Conservation (phyloP, 805 yeast species). For the Starmera quercuum region DNA sequence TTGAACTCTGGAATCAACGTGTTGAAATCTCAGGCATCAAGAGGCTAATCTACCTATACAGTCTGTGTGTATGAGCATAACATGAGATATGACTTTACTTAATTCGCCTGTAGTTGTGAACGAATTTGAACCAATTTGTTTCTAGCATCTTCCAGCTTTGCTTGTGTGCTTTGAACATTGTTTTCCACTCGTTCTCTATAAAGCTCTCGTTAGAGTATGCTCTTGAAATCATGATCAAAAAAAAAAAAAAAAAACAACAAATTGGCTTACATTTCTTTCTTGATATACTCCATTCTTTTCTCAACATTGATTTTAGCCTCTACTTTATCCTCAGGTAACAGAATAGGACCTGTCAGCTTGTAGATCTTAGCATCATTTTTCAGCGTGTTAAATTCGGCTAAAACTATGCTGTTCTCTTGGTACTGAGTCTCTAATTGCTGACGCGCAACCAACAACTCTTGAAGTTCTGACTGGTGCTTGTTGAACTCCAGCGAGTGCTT, state of each 20-base stretch:
- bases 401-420: slow-evolving; percentile 89
- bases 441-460: slow-evolving; percentile 58
- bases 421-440: slow-evolving; percentile 87
- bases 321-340: slow-evolving; percentile 76
- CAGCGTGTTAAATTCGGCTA: slow-evolving; percentile 64
- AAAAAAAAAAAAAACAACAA: neutral
- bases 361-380: slow-evolving; percentile 70
- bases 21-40: slow-evolving; percentile 58
- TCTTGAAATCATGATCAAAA: neutral
- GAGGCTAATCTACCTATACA: slow-evolving; percentile 34
- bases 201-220: slow-evolving; percentile 1
- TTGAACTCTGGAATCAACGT: slow-evolving; percentile 55
- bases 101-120: slow-evolving; percentile 15
- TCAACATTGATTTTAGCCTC: slow-evolving; percentile 83
- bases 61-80: slow-evolving; percentile 1
- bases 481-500: slow-evolving; percentile 40
- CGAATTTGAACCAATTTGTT: slow-evolving; percentile 42
- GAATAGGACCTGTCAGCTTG: slow-evolving; percentile 87
- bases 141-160: slow-evolving; percentile 51
- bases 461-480: slow-evolving; percentile 36
- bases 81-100: neutral
- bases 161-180: slow-evolving; percentile 51
- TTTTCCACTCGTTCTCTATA: slow-evolving; percentile 55
- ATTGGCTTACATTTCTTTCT: slow-evolving; percentile 64
- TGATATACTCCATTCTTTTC: slow-evolving; percentile 85